Evolutionary conservation across 2,329 filamentous ascomycete species (phyloP), one percentile per base, ranked within the genome.

Genomic region (Trichoderma sp.): DNA sequence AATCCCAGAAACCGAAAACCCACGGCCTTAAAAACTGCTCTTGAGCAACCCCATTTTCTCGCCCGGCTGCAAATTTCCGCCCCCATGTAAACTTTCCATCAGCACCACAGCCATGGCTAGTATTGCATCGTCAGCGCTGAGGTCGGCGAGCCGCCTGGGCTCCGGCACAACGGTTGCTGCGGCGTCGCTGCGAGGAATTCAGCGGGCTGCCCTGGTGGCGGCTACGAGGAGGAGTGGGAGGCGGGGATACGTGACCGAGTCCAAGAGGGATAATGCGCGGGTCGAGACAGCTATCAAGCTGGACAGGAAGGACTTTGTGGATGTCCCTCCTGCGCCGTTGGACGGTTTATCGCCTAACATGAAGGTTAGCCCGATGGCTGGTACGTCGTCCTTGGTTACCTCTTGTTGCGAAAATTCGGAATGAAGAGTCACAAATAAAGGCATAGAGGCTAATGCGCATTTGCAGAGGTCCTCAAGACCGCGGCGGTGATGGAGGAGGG

Each of bases 401-500:
- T 66, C 54, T 58, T 26, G n/a, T 51, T 66, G 64, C 30, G 28
- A 59, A n/a, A 26, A 37, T 30, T 54, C 49, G 21, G 32, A 37
- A n/a, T 26, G 54, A 59, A 49, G 46, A 49, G 21, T 11, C 46
- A 21, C 46, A 11, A 56, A 32, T 43, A 60, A 32, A 59, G 28
- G 49, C 54, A 46, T 28, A 34, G 13, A 52, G 34, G 60, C 71
- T 71, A 68, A 72, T 60, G 21, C 68, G 26, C 24, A 26, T 26
- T 28, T 65, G 55, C 70, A 86, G 91, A 92, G 73, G 90, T 97
- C 56, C 84, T 99, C 71, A 96, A 96, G 83, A 91, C 97, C 79
- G 95, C 94, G 10, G 94, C 93, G 14, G 85, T 97, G 72, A 92
- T 98, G 90, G 94, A 97, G 74, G 90, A 97, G 80, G 96, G 96